These are phyloP conservation scores for Anacardium occidentale DNA, from an alignment of 345 rosid species.

Conservation along the genomic window DNA sequence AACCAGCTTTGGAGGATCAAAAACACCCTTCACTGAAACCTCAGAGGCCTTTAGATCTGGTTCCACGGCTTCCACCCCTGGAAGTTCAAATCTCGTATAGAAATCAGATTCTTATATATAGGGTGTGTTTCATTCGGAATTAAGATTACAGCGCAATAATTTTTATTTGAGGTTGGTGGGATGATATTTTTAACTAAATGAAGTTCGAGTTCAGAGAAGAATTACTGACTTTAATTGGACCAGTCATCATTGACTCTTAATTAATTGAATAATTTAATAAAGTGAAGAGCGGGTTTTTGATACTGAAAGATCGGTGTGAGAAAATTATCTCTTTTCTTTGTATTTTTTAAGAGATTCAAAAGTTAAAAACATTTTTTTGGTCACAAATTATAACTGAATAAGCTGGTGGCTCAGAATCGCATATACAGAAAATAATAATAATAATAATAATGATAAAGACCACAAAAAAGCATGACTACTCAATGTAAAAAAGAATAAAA, in stretches of 20 bases:
- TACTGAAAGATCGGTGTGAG: conserved; percentile 11
- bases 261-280: conserved; percentile 5
- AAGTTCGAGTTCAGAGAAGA: neutral
- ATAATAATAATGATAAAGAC: too few species aligned
- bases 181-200: conserved; percentile 9
- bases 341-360: conserved; percentile 18
- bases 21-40: conserved; percentile 86
- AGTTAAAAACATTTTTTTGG: neutral
- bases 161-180: conserved; percentile 22
- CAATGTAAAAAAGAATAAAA: neutral
- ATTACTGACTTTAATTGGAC: conserved; percentile 21
- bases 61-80: conserved; percentile 91
- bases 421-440: too few species aligned
- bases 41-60: conserved; percentile 83
- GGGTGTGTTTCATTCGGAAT: neutral
- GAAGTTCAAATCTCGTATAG: neutral
- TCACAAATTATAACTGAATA: neutral
- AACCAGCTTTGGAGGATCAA: conserved; percentile 66
- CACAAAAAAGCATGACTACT: neutral
- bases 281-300: neutral
- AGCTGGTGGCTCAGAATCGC: conserved; percentile 6
- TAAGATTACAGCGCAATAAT: neutral
- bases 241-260: conserved; percentile 15
- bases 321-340: neutral
- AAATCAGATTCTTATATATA: neutral